Conservation (phyloP, 2,329 filamentous ascomycete genomes). For the Leptoxyphium fumago region DNA sequence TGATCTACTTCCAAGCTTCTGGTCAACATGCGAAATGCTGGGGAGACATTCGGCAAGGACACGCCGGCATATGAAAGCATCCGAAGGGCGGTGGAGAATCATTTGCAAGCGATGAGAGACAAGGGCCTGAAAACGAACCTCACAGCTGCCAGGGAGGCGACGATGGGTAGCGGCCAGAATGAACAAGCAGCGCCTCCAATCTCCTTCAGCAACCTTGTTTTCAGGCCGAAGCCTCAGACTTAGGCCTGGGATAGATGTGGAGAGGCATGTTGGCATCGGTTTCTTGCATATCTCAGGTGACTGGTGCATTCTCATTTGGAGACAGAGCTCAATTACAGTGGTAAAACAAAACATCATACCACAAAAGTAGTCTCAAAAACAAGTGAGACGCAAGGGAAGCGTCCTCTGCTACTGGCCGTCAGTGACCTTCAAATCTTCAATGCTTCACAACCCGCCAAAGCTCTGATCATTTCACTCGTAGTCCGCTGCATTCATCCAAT, state of each 20-base stretch:
- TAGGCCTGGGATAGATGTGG: neutral
- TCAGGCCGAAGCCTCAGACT: conserved; percentile 3
- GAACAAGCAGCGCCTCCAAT: neutral
- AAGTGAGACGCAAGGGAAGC: too few species aligned
- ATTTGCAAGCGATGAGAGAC: conserved; percentile 17
- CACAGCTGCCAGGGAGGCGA: conserved; percentile 1
- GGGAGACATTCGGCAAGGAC: conserved; percentile 20
- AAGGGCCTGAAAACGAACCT: conserved; percentile 13
- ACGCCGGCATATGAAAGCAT: conserved; percentile 18
- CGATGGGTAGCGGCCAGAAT: neutral
- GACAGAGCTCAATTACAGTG: too few species aligned
- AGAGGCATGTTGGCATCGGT: too few species aligned
- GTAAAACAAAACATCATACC: too few species aligned
- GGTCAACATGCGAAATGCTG: conserved; percentile 21
- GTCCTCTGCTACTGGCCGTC: too few species aligned
- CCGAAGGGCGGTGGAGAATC: conserved; percentile 16
- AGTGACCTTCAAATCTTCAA: too few species aligned
- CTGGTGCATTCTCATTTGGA: too few species aligned
- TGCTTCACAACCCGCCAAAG: too few species aligned
- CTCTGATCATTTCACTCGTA: too few species aligned
- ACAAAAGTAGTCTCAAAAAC: too few species aligned
- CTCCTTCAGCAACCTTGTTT: conserved; percentile 1
- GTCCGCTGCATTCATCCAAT: too few species aligned
- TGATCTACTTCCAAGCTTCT: conserved; percentile 14
- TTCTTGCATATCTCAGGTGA: too few species aligned